Base-by-base conservation (phyloP, 768 basidiomycete genomes). In the Pluteus cervinus region DNA sequence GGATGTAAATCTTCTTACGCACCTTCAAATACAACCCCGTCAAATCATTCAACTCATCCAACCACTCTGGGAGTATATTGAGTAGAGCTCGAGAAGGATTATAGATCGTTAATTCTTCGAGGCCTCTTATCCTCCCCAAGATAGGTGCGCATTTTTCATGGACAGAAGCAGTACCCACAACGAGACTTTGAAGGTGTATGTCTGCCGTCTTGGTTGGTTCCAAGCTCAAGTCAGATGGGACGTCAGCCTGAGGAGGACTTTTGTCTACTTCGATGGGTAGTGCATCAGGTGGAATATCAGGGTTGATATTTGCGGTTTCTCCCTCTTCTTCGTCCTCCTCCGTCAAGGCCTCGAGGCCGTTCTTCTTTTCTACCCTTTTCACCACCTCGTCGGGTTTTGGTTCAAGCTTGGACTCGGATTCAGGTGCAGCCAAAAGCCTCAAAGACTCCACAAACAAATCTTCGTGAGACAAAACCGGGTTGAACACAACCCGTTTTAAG, bases 1-100 rank as follows among this genome's bases (percentile, higher is more conserved):
- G 28, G 22, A 30, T 18, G 22, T 25, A 16, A 11, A 41, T 23
- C 28, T 39, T 33, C 8, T 10, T 37, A 37, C 65, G 41, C 40
- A 74, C 75, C 49, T 54, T 60, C 3, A 79, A 49, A 53, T 69
- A 64, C 16, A 76, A 53, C 24, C 55, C 61, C 12, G 37, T 45
- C 21, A 76, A 47, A 8, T 41, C 37, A 0, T 56, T 56, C 18
- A 75, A 50, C 18, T 48, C 50, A 15, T 39, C 43, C 4, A 76
- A 51, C 74, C 75, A 75, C 1, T 55, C 61, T 8, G 70, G 66
- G 4, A 73, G 58, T 17, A 64, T 48, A 14, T 68, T 49, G 10
- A 75, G 51, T 15, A 71, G 59, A 7, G 61, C 54, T 29, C 73
- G 53, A 4, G 57, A 60, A 25, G 71, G 69, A 37, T 58, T 59